Evolutionary conservation across 1,139 yeast species (phyloP).

Genomic region (Scheffersomyces illinoinensis): DNA sequence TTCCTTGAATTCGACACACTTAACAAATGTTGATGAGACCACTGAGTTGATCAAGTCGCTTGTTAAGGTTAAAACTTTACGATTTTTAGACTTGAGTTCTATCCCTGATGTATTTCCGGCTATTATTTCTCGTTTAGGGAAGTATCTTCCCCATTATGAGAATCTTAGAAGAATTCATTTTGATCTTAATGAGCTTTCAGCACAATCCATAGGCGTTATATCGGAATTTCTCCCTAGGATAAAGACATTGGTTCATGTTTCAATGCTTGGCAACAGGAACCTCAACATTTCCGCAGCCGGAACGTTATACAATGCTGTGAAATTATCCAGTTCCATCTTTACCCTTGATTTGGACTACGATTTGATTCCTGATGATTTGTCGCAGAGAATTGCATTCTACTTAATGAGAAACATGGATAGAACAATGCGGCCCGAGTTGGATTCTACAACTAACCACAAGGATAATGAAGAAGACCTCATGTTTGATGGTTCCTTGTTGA

Average conservation of each 20-base stretch:
- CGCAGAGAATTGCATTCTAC: conserved; percentile 77
- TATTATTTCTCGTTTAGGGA: conserved; percentile 59
- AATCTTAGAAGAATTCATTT: conserved; percentile 73
- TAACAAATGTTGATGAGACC: conserved; percentile 55
- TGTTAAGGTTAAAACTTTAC: conserved; percentile 53
- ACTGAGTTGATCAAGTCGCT: conserved; percentile 53
- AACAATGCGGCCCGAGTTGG: conserved; percentile 45
- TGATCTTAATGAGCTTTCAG: conserved; percentile 67
- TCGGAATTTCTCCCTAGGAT: conserved; percentile 73
- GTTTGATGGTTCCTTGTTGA: conserved; percentile 47
- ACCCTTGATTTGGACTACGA: conserved; percentile 75
- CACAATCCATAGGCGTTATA: conserved; percentile 64
- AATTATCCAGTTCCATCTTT: conserved; percentile 61
- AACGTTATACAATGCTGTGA: conserved; percentile 70
- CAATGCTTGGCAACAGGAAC: conserved; percentile 64
- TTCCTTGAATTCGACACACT: conserved; percentile 69
- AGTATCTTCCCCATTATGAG: conserved; percentile 64
- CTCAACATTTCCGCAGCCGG: conserved; percentile 63
- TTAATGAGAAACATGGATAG: conserved; percentile 82
- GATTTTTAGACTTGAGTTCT: conserved; percentile 77
- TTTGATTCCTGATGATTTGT: conserved; percentile 64
- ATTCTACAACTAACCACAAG: conserved; percentile 15
- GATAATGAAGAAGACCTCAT: conserved; percentile 44
- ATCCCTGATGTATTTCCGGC: conserved; percentile 75
- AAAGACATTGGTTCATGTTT: conserved; percentile 70